Evolutionary conservation across 2,329 filamentous ascomycete species (phyloP).

Genomic region (Pezicula carpinea): DNA sequence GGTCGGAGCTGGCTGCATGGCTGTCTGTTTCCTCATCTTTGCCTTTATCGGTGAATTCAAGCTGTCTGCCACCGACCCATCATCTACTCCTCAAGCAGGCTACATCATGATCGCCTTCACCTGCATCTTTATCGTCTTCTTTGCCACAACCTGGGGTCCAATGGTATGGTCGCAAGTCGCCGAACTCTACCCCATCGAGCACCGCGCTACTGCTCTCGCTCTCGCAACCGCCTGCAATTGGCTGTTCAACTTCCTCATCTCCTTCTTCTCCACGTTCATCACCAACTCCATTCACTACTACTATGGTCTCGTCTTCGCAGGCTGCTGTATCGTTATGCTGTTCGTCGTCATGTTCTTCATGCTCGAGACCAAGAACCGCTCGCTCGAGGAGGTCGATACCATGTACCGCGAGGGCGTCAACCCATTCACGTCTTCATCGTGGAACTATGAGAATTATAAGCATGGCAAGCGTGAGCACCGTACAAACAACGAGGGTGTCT

Average conservation of each 20-base stretch:
- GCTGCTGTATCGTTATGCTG: slow-evolving; percentile 59
- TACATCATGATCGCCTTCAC: slow-evolving; percentile 63
- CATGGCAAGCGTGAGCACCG: too few species aligned
- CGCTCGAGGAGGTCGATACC: slow-evolving; percentile 73
- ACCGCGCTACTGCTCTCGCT: slow-evolving; percentile 55
- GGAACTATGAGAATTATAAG: too few species aligned
- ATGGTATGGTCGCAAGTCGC: slow-evolving; percentile 64
- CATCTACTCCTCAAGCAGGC: slow-evolving; percentile 45
- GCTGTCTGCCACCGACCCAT: slow-evolving; percentile 36
- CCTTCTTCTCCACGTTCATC: slow-evolving; percentile 78
- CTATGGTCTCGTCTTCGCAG: slow-evolving; percentile 72
- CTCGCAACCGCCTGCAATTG: slow-evolving; percentile 59
- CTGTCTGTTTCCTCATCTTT: slow-evolving; percentile 54
- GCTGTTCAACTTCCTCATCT: slow-evolving; percentile 66
- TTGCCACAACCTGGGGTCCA: slow-evolving; percentile 66
- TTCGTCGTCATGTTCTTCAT: slow-evolving; percentile 75
- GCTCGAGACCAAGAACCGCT: slow-evolving; percentile 67
- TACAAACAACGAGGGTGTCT: too few species aligned
- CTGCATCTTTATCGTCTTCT: slow-evolving; percentile 60
- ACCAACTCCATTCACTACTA: slow-evolving; percentile 55
- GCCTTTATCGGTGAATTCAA: slow-evolving; percentile 45
- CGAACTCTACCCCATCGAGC: slow-evolving; percentile 61
- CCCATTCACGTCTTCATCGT: slow-evolving; percentile 23
- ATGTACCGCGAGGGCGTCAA: slow-evolving; percentile 60
- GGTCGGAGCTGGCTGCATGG: slow-evolving; percentile 57